A percentile compares a stretch with the other conserved stretches of the same genome.
Conservation (phyloP, 768 basidiomycete species). For the Daedalea quercina region DNA sequence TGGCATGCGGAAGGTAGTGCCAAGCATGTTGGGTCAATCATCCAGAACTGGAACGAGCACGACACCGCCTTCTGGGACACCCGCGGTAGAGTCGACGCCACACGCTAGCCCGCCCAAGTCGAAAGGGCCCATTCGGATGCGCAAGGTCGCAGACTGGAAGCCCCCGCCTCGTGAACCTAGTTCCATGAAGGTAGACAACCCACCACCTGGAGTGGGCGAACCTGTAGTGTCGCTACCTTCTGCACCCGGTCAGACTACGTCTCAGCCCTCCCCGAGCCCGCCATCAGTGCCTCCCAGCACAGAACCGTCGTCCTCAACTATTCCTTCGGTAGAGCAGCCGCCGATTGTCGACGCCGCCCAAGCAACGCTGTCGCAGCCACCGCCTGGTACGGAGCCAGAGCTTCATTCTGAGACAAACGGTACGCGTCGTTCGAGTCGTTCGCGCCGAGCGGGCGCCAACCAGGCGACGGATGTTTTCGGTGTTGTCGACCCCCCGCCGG, state of each 20-base stretch:
- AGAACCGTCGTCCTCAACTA: too few relatives aligned
- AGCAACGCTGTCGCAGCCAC: not conserved
- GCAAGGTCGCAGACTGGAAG: slow-evolving; percentile 33
- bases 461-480: slow-evolving; percentile 34
- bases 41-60: slow-evolving; percentile 6
- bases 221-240: not conserved
- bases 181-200: not conserved
- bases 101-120: slow-evolving; percentile 3
- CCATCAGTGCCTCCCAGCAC: too few relatives aligned
- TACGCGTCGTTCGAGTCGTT: slow-evolving; percentile 44
- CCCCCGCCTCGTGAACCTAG: slow-evolving; percentile 11
- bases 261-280: not conserved
- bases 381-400: not conserved
- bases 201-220: not conserved
- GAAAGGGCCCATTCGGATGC: slow-evolving; percentile 28
- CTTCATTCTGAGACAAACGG: not conserved
- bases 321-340: too few relatives aligned
- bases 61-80: slow-evolving; percentile 8
- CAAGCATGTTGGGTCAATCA: slow-evolving; percentile 24
- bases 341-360: too few relatives aligned
- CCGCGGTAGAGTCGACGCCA: slow-evolving; percentile 9
- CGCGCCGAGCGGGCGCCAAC: slow-evolving; percentile 35
- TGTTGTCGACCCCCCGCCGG: slow-evolving; percentile 15
- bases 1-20: slow-evolving; percentile 29
- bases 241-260: not conserved